phyloP scores from a whole-genome alignment of 208 protist species.

The Leishmania mexicana region DNA sequence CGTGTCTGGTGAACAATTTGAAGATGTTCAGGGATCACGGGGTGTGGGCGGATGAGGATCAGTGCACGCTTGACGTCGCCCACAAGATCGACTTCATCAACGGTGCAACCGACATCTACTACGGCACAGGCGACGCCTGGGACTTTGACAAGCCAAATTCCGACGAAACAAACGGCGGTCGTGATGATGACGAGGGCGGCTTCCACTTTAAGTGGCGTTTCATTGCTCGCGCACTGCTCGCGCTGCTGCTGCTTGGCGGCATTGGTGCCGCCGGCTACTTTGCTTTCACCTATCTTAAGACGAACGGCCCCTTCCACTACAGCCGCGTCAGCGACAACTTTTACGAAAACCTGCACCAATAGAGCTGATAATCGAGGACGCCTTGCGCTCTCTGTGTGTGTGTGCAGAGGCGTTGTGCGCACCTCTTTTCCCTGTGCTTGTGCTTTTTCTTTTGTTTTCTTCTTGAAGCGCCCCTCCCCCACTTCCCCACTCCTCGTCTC shows the following conservation, averaged over 20 bases:
- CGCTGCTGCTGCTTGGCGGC: slow-evolving; percentile 13
- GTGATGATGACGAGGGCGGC: slow-evolving; percentile 2
- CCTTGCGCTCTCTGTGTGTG: neutral
- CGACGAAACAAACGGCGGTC: slow-evolving; percentile 31
- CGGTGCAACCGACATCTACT: slow-evolving; percentile 31
- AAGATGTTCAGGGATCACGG: slow-evolving; percentile 16
- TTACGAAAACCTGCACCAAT: slow-evolving; percentile 48
- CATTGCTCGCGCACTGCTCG: slow-evolving; percentile 10
- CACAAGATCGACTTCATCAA: slow-evolving; percentile 45
- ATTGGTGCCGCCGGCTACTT: slow-evolving; percentile 15
- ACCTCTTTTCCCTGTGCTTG: neutral
- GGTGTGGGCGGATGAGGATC: slow-evolving; percentile 29
- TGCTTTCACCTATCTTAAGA: slow-evolving; percentile 14
- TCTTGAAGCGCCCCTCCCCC: neutral
- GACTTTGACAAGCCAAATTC: slow-evolving; percentile 50
- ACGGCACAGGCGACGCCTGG: slow-evolving; percentile 52
- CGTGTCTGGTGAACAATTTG: slow-evolving; percentile 46
- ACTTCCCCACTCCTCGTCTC: neutral
- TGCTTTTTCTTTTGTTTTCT: neutral
- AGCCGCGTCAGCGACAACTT: slow-evolving; percentile 53
- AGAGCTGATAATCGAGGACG: neutral
- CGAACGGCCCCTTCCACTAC: slow-evolving; percentile 14
- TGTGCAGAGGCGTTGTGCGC: neutral
- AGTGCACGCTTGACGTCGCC: slow-evolving; percentile 21
- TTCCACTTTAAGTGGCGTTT: neutral